Percentiles rank a stretch among this genome's conserved stretches.
phyloP scores from a whole-genome alignment of 148 eudicot genomes.

The Rhododendron griersonianum region DNA sequence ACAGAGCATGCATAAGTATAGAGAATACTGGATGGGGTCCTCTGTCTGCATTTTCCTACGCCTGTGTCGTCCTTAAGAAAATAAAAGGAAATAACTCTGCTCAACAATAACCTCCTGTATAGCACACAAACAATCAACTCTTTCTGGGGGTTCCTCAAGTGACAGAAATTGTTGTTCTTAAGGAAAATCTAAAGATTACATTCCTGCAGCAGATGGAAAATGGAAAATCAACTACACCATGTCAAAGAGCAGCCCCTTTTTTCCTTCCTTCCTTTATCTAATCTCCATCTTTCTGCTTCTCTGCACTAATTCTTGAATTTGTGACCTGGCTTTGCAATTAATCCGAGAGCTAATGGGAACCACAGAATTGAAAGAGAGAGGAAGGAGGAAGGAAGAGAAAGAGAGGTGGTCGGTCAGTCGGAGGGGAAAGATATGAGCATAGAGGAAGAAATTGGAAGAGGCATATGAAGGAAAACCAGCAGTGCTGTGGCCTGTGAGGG shows the following conservation, averaged over 20 bases:
- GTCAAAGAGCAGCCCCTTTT: neutral
- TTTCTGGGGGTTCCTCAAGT: neutral
- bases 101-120: neutral
- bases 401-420: neutral
- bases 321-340: neutral
- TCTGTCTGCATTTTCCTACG: neutral
- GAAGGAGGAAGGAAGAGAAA: neutral
- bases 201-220: neutral
- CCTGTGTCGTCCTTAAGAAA: neutral
- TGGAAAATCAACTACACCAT: neutral
- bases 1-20: neutral
- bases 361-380: neutral
- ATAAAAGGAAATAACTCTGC: neutral
- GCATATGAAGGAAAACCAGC: neutral
- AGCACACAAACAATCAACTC: neutral
- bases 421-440: neutral
- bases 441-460: neutral
- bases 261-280: neutral
- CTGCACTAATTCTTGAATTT: neutral
- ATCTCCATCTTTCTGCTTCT: neutral
- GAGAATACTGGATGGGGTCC: neutral
- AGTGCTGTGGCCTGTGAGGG: neutral
- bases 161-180: neutral
- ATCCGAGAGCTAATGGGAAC: neutral
- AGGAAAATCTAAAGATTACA: neutral